Evolutionary conservation across 2,329 filamentous ascomycete genomes (phyloP).

Genomic region (Elsinoe necatrix): DNA sequence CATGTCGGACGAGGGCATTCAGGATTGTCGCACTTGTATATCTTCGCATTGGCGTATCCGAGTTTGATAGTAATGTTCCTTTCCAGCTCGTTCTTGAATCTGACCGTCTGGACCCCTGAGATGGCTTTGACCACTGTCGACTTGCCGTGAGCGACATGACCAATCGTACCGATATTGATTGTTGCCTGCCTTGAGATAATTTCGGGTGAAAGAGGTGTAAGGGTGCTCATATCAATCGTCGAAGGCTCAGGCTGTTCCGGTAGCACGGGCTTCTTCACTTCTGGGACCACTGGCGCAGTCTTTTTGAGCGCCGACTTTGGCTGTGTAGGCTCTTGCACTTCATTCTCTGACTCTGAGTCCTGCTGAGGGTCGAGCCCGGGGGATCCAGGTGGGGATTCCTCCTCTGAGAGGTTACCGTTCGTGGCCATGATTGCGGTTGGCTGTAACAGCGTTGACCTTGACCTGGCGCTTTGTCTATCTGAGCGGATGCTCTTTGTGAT

Average conservation of each 20-base stretch:
- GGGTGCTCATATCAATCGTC: slow-evolving; percentile 69
- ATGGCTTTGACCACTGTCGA: slow-evolving; percentile 99
- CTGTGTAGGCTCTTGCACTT: slow-evolving; percentile 50
- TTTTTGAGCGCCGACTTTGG: slow-evolving; percentile 84
- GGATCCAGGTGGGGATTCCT: slow-evolving; percentile 46
- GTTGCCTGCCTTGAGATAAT: slow-evolving; percentile 95
- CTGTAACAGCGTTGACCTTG: not conserved
- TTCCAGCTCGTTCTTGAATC: slow-evolving; percentile 99
- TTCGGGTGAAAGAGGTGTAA: slow-evolving; percentile 84
- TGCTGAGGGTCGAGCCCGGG: slow-evolving; percentile 43
- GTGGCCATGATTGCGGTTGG: slow-evolving; percentile 43
- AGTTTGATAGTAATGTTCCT: slow-evolving; percentile 99
- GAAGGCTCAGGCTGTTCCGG: slow-evolving; percentile 91
- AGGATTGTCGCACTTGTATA: slow-evolving; percentile 94
- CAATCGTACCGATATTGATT: slow-evolving; percentile 98
- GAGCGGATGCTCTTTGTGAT: too few species aligned
- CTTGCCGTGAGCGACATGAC: slow-evolving; percentile 97
- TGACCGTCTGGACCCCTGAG: slow-evolving; percentile 94
- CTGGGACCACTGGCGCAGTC: slow-evolving; percentile 47
- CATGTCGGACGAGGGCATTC: slow-evolving; percentile 90
- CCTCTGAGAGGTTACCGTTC: slow-evolving; percentile 46
- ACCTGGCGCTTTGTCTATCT: too few species aligned
- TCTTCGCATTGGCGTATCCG: slow-evolving; percentile 97
- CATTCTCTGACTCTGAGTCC: slow-evolving; percentile 69
- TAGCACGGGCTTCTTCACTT: slow-evolving; percentile 54